Evolutionary conservation across 164 flowering plant genomes (phyloP), one percentile per base, ranked within the genome.

Genomic region (Vitis cinerea): DNA sequence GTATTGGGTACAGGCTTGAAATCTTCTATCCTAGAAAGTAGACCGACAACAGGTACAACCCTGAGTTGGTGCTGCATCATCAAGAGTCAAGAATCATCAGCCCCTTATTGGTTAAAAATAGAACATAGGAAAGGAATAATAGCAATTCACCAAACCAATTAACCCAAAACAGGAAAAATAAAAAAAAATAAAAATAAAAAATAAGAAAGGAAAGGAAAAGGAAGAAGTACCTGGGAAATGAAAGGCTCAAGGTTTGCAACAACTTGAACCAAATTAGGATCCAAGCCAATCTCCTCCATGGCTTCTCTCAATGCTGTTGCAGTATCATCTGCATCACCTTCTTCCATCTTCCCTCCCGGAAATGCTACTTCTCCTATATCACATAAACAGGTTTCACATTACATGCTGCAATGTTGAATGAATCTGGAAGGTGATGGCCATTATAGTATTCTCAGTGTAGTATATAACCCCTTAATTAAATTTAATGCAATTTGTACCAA

Each of bases 231-330:
- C 80, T 80, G 57, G 29, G 83, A 74, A 5, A 74, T 27, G 49
- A 78, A 83, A 6, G 83, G 80, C 58, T 83, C 77, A 9, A 83
- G 48, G 31, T 57, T 65, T 10, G 76, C 64, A 17, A 74, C 76
- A 14, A 80, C 77, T 10, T 68, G 71, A 62, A 83, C 80, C 16
- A 80, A 73, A 10, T 27, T 2, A 61, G 83, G 77, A n/a, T 76
- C 72, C 75, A 83, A 59, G 17, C 86, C 86, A 67, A 83, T 83
- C 75, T 83, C 86, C 57, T 83, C 86, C 82, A 55, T 74, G 64
- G 82, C 75, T 70, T 83, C 86, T 65, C 86, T 78, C 27, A 80
- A 54, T 44, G 86, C 83, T 4, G 83, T 80, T 15, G 80, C 86
- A 23, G 75, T 19, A 54, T 80, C 86, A 68, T 83, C 82, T 8